Conservation (phyloP, 768 basidiomycete genomes). For the Daedalea quercina region DNA sequence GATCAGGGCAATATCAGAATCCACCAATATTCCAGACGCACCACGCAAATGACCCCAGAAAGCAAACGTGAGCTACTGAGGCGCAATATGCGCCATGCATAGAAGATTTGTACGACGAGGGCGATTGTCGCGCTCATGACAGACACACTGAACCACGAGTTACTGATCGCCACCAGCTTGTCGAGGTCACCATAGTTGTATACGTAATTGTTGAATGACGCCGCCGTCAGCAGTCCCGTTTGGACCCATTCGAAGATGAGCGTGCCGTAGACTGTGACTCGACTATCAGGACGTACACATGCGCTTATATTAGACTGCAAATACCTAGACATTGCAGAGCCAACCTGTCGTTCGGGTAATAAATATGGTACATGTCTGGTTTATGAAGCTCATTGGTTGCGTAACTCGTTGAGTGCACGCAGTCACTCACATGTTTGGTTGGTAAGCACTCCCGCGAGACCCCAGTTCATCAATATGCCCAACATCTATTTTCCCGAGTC, state of each 20-base stretch:
- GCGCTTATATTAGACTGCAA: no score
- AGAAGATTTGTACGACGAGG: constrained; percentile 6
- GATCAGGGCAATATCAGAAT: not conserved
- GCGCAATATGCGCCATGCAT: constrained; percentile 3
- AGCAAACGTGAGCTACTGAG: not conserved
- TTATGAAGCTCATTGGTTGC: not conserved
- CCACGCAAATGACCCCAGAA: not conserved
- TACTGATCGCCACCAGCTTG: not conserved
- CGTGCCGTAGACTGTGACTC: not conserved
- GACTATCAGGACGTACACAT: not conserved
- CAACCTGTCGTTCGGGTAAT: not conserved
- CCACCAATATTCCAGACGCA: not conserved
- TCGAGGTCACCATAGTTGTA: not conserved
- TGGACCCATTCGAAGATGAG: constrained; percentile 3
- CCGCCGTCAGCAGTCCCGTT: not conserved
- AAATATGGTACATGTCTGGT: constrained; percentile 1
- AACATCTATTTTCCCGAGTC: not conserved
- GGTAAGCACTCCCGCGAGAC: not conserved
- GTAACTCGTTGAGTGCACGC: not conserved
- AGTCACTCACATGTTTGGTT: not conserved
- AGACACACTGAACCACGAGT: constrained; percentile 1
- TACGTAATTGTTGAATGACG: not conserved
- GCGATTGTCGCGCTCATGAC: constrained; percentile 3
- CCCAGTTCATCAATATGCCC: constrained; percentile 1
- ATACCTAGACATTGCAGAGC: not conserved